phyloP scores from a whole-genome alignment of 148 eudicot genomes.

The Rhododendron vialii region DNA sequence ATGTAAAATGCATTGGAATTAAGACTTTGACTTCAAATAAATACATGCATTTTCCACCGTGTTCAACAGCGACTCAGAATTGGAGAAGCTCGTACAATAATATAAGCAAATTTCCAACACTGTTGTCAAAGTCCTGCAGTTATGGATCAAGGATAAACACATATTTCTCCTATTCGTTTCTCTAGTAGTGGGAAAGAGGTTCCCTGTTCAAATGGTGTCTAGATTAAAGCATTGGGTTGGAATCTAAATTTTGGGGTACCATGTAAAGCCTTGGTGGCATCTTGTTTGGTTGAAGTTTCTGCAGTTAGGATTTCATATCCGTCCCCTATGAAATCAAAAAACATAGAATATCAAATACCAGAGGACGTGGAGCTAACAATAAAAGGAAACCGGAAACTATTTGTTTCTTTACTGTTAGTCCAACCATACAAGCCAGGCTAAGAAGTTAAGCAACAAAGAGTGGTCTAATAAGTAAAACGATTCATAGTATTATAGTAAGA shows the following conservation, averaged over 20 bases:
- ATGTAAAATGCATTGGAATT: neutral
- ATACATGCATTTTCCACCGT: neutral
- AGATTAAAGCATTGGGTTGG: neutral
- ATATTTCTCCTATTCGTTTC: neutral
- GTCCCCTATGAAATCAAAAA: neutral
- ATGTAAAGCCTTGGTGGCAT: neutral
- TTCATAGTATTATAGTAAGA: neutral
- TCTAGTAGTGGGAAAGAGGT: neutral
- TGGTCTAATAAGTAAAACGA: neutral
- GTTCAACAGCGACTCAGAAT: neutral
- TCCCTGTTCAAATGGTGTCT: neutral
- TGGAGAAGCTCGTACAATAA: neutral
- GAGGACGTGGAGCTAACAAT: neutral
- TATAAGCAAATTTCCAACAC: neutral
- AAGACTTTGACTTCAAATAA: neutral
- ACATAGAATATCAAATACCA: neutral
- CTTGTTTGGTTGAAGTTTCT: neutral
- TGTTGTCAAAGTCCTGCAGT: neutral
- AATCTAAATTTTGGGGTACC: neutral
- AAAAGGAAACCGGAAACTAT: neutral
- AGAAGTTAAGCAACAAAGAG: neutral
- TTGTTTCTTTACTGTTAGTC: neutral
- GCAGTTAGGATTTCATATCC: neutral
- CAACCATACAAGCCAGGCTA: neutral
- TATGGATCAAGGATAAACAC: neutral